Conservation (phyloP, 805 yeast species). For the Hermanozyma aechmeae region DNA sequence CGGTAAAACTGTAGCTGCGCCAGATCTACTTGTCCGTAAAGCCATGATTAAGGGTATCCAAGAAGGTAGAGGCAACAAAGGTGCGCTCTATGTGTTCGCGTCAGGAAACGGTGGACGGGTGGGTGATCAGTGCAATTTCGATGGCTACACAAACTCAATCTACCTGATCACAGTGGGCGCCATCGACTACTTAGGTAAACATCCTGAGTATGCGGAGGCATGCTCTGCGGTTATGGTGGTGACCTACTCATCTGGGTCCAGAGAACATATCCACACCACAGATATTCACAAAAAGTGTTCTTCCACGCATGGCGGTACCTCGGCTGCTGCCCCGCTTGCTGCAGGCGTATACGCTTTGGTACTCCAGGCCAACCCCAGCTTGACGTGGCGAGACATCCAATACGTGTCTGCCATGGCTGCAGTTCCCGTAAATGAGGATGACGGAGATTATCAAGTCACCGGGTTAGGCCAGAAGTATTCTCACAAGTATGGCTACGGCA, state of each 20-base stretch:
- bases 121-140: constrained; percentile 91
- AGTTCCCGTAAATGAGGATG: constrained; percentile 55
- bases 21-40: constrained; percentile 65
- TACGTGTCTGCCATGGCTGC: constrained; percentile 70
- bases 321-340: constrained; percentile 98
- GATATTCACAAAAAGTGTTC: constrained; percentile 67
- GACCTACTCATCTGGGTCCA: constrained; percentile 86
- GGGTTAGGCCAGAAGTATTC: constrained; percentile 64
- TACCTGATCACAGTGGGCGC: constrained; percentile 94
- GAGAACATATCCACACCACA: constrained; percentile 83
- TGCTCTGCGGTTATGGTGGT: constrained; percentile 94
- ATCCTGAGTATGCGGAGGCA: constrained; percentile 84
- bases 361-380: constrained; percentile 70
- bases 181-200: constrained; percentile 75
- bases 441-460: constrained; percentile 67
- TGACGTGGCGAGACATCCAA: constrained; percentile 95
- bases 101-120: constrained; percentile 84
- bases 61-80: constrained; percentile 73
- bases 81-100: constrained; percentile 89
- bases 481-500: constrained; percentile 88
- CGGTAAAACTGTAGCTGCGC: constrained; percentile 80
- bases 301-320: constrained; percentile 83
- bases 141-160: constrained; percentile 94
- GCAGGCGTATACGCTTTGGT: constrained; percentile 90
- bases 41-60: constrained; percentile 80